Evolutionary conservation across 208 protist genomes (phyloP), one percentile per base, ranked within the genome.

Genomic region (Ichthyophonus hoferi): DNA sequence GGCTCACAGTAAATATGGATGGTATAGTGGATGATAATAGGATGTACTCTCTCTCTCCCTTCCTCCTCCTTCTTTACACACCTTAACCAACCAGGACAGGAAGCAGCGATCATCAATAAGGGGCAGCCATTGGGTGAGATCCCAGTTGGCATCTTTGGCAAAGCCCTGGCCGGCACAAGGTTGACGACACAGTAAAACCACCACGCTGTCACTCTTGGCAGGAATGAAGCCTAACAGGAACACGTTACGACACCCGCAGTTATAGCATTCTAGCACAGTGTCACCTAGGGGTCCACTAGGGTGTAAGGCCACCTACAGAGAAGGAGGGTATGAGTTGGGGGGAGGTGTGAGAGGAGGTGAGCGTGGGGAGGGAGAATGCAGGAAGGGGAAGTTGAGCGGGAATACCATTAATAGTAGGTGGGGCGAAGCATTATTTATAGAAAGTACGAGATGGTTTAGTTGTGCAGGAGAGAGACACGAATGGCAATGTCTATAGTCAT

Each of bases 181-280:
- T 2, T 94, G 93, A 38, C 97, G 89, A 91, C 97, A 98, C 3
- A 98, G 91, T 1, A 98, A 87, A 1, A 98, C 94, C 1, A 98
- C 97, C 35, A 98, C 94, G 1, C 92, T 93, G 50, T 98, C 97
- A 1, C 88, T 90, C 90, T 97, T 98, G 1, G 95, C 93, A 1
- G 96, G 95, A 50, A 98, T 95, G 91, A 96, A 97, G 0, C 97
- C 97, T 1, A 98, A 86, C 2, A 95, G 87, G 92, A 98, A 98
- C 0, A 96, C 86, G 87, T 98, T 97, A 7, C 90, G 82, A 24
- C 88, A 94, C 3, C 93, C 93, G 91, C 96, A 98, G 87, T 96
- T 96, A 92, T 97, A 98, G 92, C 97, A 98, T 90, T 98, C 96
- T 31, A 98, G 88, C 34, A 92, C 81, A 0, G 94, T 94, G 58